Evolutionary conservation across 805 yeast species (phyloP), one percentile per base, ranked within the genome.

Genomic region (Kazachstania bromeliacearum): DNA sequence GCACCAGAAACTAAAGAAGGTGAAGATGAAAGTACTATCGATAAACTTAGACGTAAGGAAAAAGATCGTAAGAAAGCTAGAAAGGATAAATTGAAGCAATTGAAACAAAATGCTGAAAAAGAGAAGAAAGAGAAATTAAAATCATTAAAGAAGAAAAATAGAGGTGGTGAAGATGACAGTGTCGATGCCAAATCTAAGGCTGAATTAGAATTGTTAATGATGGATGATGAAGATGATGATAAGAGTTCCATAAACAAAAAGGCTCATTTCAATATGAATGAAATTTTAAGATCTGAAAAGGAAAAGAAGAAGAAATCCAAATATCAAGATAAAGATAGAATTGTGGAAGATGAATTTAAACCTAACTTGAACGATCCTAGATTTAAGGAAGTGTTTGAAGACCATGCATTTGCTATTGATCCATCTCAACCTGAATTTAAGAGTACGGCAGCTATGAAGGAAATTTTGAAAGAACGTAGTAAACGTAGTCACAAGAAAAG

Each of bases 361-460:
- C 73, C 87, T 30, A 87, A 85, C 50, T 73, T 84, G 51, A 66
- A 67, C 28, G 98, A 92, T 67, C 77, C 81, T 12, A 79, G 98
- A 63, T 92, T 92, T 67, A 70, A 70, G 32, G 94, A 81, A 45
- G 67, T 87, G 44, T 85, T 79, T 53, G 85, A 85, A 50, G 79
- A 76, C 43, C 95, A 84, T 44, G 92, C 81, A 43, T 92, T 76
- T 61, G 96, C 96, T 9, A 87, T 94, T 55, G 98, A 94, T 60
- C 94, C 96, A 16, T 79, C 94, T 15, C 77, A 71, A 52, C 82
- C 94, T n/a, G 95, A 85, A 56, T 89, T 74, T 68, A 87, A 83
- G 64, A 76, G 79, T 60, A 88, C 97, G 1, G 65, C 75, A 13
- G 85, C 92, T 18, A 88, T 89, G 95, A 78, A 79, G 54, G 70